Base-by-base conservation (phyloP, 1,139 yeast species). In the Nakaseomyces uthaithaninus region DNA sequence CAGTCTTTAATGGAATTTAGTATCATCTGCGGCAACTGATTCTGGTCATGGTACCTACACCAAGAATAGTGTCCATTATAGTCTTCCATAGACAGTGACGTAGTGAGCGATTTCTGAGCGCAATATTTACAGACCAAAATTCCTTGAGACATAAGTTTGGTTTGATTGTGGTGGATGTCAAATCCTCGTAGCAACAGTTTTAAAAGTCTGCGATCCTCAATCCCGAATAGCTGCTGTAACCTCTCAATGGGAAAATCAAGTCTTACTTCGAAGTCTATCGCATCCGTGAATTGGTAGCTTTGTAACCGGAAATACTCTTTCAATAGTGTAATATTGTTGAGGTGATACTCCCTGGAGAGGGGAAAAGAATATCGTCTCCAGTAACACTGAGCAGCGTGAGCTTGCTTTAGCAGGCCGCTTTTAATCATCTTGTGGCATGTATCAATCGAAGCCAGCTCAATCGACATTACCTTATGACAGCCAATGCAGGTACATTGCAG, bases 31-130 rank as follows among this genome's bases (percentile, higher is more conserved):
- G 42, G 12, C 11, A 46, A 35, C 37, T 36, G 22, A 12, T 24
- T 25, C 20, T 41, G 42, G 15, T 51, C 44, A 27, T 37, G 42
- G 30, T 49, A 49, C 14, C 45, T 43, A 41, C 55, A 50, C 55
- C 55, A 51, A 3, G 33, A 20, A 3, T 44, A 43, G 34, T 51
- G 55, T 6, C 44, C 47, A 25, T 45, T 43, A 23, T 34, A 37
- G 5, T 33, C 33, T 7, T 39, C 42, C 7, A 31, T 35, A 17
- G 38, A 28, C 23, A 46, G 31, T n/a, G 43, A 40, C 10, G 19
- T 24, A 16, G 37, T 12, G 10, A 41, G 45, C 1, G 48, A 43
- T 14, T 42, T 45, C 2, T 36, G 40, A 37, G 37, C 45, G 31
- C 53, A 51, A 11, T 46, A 45, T 6, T 45, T 36, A 37, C 53